phyloP scores from a whole-genome alignment of 306 rosid species.

The Cucurbita pepo region DNA sequence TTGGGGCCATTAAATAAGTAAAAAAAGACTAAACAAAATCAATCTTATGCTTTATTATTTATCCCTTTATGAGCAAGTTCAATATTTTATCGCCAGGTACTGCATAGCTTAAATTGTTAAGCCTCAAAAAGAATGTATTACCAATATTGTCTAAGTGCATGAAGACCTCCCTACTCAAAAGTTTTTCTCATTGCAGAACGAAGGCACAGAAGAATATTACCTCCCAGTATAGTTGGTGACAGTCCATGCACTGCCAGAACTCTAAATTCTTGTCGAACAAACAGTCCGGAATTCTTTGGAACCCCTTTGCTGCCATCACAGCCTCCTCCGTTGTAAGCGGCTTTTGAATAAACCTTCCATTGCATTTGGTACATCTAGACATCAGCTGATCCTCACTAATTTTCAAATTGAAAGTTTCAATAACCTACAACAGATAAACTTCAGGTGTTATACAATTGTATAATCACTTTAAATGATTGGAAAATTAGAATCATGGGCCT shows the following conservation, averaged over 20 bases:
- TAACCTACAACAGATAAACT: conserved; percentile 33
- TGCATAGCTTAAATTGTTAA: not conserved
- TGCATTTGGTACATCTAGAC: conserved; percentile 95
- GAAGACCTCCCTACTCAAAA: not conserved
- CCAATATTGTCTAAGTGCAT: not conserved
- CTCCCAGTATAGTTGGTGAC: conserved; percentile 93
- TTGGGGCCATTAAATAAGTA: not conserved
- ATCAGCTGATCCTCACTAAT: conserved; percentile 62
- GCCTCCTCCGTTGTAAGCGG: conserved; percentile 79
- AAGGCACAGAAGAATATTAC: conserved; percentile 17
- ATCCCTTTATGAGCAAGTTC: not conserved
- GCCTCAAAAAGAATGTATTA: not conserved
- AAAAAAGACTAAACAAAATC: not conserved
- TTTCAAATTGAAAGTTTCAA: conserved; percentile 57
- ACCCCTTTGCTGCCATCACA: conserved; percentile 72
- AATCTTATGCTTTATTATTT: not conserved
- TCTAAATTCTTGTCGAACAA: conserved; percentile 69
- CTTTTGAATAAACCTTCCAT: conserved; percentile 81
- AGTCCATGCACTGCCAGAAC: conserved; percentile 94
- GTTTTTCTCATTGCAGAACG: not conserved
- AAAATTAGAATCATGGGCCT: not conserved
- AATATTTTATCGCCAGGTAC: not conserved
- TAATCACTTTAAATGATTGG: not conserved
- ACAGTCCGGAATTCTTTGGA: conserved; percentile 75
- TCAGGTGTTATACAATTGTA: too few relatives aligned